These are phyloP conservation scores for Carex parvula DNA, from an alignment of 176 grass and related monocot species.

Conservation along the genomic window DNA sequence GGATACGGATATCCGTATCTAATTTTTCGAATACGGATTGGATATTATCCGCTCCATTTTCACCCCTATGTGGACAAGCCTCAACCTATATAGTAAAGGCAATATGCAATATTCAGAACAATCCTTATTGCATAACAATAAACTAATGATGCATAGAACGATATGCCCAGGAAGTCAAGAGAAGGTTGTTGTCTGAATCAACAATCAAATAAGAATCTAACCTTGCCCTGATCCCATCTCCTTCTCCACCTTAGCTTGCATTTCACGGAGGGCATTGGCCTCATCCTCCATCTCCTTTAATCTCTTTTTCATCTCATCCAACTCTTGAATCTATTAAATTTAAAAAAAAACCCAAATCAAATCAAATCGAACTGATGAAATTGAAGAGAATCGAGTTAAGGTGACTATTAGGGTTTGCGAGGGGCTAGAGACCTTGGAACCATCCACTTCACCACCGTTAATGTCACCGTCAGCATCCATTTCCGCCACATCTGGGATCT, in stretches of 20 bases:
- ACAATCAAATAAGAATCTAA: background rate
- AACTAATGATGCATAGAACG: background rate
- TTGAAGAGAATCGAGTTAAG: background rate
- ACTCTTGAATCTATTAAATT: slow-evolving; percentile 13
- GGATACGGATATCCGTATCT: too few species aligned
- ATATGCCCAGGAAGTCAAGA: background rate
- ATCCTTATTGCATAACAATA: background rate
- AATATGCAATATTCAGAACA: background rate
- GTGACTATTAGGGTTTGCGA: slow-evolving; percentile 7
- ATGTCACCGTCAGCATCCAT: slow-evolving; percentile 41
- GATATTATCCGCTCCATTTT: too few species aligned
- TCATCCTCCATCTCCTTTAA: slow-evolving; percentile 48
- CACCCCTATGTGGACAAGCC: background rate
- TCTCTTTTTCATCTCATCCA: slow-evolving; percentile 42
- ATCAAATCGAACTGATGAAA: background rate
- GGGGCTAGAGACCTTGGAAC: slow-evolving; percentile 7
- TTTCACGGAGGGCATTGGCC: slow-evolving; percentile 37
- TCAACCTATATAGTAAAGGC: background rate
- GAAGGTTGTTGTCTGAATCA: background rate
- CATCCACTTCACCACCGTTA: slow-evolving; percentile 11
- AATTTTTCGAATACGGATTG: too few species aligned
- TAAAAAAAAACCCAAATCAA: background rate
- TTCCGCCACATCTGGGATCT: slow-evolving; percentile 37
- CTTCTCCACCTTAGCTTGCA: slow-evolving; percentile 47
- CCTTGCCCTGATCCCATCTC: slow-evolving; percentile 41